Conservation (phyloP, 2,329 filamentous ascomycete species). For the Colletotrichum sp. region DNA sequence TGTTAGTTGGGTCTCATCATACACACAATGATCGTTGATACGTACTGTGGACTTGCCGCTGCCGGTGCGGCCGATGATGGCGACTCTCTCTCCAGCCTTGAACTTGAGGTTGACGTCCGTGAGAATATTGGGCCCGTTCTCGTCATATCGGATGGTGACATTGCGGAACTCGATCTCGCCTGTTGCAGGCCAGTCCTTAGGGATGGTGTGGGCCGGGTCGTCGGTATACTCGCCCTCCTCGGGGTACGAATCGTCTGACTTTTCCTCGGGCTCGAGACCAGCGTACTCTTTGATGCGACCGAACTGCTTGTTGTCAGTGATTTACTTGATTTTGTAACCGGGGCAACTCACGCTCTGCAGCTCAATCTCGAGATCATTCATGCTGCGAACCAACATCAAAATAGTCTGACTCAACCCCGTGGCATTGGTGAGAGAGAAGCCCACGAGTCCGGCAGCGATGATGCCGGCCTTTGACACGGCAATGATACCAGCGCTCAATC, state of each 20-base stretch:
- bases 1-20: neutral
- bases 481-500: constrained; percentile 56
- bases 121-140: constrained; percentile 52
- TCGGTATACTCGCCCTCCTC: constrained; percentile 46
- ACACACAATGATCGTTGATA: neutral
- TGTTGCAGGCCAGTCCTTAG: constrained; percentile 48
- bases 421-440: constrained; percentile 62
- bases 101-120: constrained; percentile 56
- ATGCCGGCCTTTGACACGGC: constrained; percentile 52
- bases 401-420: constrained; percentile 60
- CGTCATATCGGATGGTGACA: constrained; percentile 54
- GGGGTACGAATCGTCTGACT: constrained; percentile 43
- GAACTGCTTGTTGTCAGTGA: constrained; percentile 36
- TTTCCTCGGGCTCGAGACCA: constrained; percentile 49
- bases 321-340: rapidly evolving
- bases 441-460: constrained; percentile 57
- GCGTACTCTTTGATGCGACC: constrained; percentile 56
- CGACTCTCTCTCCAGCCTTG: constrained; percentile 74
- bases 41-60: constrained; percentile 83
- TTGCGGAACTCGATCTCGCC: constrained; percentile 58
- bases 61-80: constrained; percentile 80
- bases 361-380: constrained; percentile 64
- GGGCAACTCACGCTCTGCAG: constrained; percentile 55
- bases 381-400: constrained; percentile 53
- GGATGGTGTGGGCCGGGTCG: constrained; percentile 40